phyloP scores from a whole-genome alignment of 1,284 basidiomycete genomes.

The Marasmius sp. region DNA sequence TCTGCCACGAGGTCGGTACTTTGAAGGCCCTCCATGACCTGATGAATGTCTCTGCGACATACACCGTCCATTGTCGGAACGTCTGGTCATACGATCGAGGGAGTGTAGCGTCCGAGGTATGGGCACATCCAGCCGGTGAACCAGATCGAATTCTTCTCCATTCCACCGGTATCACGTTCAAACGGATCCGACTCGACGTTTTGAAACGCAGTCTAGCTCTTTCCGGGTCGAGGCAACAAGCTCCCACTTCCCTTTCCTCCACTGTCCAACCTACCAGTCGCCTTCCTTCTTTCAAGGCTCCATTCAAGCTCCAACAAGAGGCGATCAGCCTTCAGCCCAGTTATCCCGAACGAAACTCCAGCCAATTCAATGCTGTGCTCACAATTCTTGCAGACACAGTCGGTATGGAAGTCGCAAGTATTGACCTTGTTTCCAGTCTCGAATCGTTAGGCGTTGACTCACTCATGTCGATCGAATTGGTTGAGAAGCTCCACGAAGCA shows the following conservation, averaged over 20 bases:
- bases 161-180: neutral
- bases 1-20: neutral
- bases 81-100: neutral
- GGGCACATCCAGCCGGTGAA: neutral
- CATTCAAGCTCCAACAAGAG: neutral
- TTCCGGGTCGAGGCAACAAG: neutral
- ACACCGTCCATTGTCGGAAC: neutral
- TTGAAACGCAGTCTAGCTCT: neutral
- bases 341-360: neutral
- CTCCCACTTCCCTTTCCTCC: neutral
- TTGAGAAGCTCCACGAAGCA: neutral
- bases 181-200: neutral
- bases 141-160: neutral
- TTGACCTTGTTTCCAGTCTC: neutral
- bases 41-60: neutral
- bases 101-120: neutral
- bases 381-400: neutral
- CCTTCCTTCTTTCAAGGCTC: neutral
- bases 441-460: slow-evolving; percentile 1
- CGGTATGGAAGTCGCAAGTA: neutral
- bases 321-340: neutral
- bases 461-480: slow-evolving; percentile 2
- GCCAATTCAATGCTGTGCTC: neutral
- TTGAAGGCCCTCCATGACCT: neutral
- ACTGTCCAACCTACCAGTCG: neutral